Conservation (phyloP, 441 rosid species). For the Aquilaria agallochum region DNA sequence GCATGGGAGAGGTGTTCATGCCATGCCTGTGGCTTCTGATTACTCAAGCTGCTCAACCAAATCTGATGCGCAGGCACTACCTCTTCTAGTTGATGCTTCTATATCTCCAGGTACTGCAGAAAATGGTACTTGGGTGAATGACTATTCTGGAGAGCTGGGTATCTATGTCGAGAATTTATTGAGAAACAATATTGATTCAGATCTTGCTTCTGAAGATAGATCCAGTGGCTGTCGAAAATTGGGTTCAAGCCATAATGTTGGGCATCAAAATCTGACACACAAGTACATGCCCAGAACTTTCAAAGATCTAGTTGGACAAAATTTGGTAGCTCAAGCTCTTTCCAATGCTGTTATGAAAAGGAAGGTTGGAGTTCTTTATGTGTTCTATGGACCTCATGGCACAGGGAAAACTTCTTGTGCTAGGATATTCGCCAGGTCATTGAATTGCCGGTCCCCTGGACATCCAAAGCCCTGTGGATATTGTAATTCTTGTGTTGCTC, state of each 20-base stretch:
- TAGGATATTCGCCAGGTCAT: slow-evolving; percentile 85
- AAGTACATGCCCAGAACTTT: slow-evolving; percentile 81
- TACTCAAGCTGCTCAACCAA: slow-evolving; percentile 52
- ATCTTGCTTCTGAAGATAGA: slow-evolving; percentile 84
- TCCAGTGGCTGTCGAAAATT: slow-evolving; percentile 45
- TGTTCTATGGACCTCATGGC: slow-evolving; percentile 95
- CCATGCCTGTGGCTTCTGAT: slow-evolving; percentile 67
- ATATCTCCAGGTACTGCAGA: slow-evolving; percentile 59
- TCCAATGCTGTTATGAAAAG: slow-evolving; percentile 73
- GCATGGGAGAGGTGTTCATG: slow-evolving; percentile 49
- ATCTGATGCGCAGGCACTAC: slow-evolving; percentile 75
- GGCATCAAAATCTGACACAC: slow-evolving; percentile 88
- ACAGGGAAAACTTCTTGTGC: slow-evolving; percentile 98
- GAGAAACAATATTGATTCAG: slow-evolving; percentile 70
- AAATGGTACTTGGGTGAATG: slow-evolving; percentile 79
- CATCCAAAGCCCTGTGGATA: slow-evolving; percentile 81
- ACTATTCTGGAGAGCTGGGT: slow-evolving; percentile 95
- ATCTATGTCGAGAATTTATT: slow-evolving; percentile 78
- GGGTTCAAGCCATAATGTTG: slow-evolving; percentile 27
- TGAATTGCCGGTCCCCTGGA: slow-evolving; percentile 83
- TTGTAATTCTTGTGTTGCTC: slow-evolving; percentile 74
- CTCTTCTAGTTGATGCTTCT: slow-evolving; percentile 71
- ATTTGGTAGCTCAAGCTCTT: slow-evolving; percentile 88
- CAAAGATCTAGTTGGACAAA: slow-evolving; percentile 84
- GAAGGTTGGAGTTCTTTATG: slow-evolving; percentile 84